These are phyloP conservation scores for Mayamaea pseudoterrestris DNA, from an alignment of 108 stramenopile genomes.

Conservation along the genomic window DNA sequence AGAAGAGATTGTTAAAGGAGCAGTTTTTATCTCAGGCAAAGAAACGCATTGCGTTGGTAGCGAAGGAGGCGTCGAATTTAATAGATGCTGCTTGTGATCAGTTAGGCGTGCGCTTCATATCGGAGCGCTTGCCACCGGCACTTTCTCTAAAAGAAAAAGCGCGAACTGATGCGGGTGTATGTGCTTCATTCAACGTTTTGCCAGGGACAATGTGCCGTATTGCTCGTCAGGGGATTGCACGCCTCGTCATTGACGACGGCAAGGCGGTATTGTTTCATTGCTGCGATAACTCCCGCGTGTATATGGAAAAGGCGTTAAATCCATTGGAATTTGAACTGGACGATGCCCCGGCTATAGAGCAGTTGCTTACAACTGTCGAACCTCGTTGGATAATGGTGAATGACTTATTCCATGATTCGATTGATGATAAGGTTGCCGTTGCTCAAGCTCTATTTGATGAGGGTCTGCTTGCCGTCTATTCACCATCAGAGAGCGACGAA, in stretches of 20 bases:
- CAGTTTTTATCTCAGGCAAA: constrained; percentile 65
- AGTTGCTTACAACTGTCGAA: constrained; percentile 76
- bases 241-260: constrained; percentile 83
- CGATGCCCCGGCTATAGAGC: constrained; percentile 92
- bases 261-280: constrained; percentile 94
- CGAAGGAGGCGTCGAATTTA: constrained; percentile 59
- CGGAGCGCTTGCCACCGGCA: constrained; percentile 88
- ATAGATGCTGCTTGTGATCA: constrained; percentile 91
- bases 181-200: no score
- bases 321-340: constrained; percentile 97
- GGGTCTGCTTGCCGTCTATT: no score
- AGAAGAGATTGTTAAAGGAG: constrained; percentile 7
- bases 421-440: constrained; percentile 84
- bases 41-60: constrained; percentile 69
- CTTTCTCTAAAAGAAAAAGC: constrained; percentile 43
- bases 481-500: no score
- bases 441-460: constrained; percentile 78
- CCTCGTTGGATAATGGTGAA: constrained; percentile 78
- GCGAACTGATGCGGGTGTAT: constrained; percentile 17
- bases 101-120: constrained; percentile 82
- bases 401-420: constrained; percentile 78
- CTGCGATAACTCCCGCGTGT: constrained; percentile 81
- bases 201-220: constrained; percentile 69
- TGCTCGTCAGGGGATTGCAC: constrained; percentile 77
- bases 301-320: constrained; percentile 76